Percentiles rank a stretch among this genome's conserved stretches.
These are phyloP conservation scores for Xylaria cubensis DNA, from an alignment of 495 filamentous ascomycete species.

Conservation along the genomic window DNA sequence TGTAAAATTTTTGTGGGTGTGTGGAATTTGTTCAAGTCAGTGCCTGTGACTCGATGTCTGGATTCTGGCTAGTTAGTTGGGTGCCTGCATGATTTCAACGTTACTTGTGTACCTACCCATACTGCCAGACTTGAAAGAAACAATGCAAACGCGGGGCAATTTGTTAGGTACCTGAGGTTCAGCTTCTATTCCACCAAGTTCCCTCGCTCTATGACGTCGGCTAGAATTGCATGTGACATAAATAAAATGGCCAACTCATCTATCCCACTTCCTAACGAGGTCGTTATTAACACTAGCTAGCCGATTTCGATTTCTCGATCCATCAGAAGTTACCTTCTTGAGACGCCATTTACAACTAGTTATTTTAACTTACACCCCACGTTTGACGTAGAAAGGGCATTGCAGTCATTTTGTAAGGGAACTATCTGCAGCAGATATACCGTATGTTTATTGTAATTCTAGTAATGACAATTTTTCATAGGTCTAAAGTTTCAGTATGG, in stretches of 20 bases:
- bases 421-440: no score
- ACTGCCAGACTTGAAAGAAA: neutral
- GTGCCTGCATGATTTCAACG: no score
- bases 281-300: neutral
- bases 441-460: neutral
- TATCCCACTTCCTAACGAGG: neutral
- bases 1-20: constrained; percentile 15
- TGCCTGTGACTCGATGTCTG: neutral
- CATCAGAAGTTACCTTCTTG: no score
- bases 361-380: no score
- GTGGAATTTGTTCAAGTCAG: neutral
- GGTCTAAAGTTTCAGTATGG: neutral
- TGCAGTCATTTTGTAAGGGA: no score
- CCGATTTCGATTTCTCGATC: no score
- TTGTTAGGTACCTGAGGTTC: neutral
- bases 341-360: no score
- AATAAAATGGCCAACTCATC: neutral
- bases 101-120: neutral
- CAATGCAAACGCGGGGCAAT: neutral
- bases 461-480: neutral
- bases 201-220: neutral
- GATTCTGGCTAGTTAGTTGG: neutral
- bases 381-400: no score
- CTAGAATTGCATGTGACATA: neutral
- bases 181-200: neutral